Evolutionary conservation across 1,284 basidiomycete genomes (phyloP), one percentile per base, ranked within the genome.

Genomic region (Lentinula novae-zelandiae): DNA sequence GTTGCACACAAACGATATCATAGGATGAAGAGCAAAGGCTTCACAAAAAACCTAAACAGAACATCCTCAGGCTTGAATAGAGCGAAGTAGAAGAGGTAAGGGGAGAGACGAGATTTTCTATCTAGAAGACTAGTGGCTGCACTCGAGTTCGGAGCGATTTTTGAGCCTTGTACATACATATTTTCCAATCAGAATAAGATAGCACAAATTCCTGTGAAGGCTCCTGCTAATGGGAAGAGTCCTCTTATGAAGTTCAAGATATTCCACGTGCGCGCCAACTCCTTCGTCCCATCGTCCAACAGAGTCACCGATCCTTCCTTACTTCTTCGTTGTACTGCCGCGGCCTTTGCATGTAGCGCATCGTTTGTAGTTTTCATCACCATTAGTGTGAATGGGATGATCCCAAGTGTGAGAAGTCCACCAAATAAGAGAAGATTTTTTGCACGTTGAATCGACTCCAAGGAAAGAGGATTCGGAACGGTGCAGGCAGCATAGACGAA

Each of bases 331-430:
- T 12, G 31, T 27, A 53, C 20, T 9, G 17, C 39, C 2, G 5
- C 22, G 6, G 53, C 20, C 17, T 50, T 60, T 3, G 34, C 34
- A 31, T 40, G 34, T 48, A 60, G 22, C 22, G 53, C 36, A 15
- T n/a, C 39, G 33, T 60, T 60, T 0, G 60, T 60, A 10, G 44
- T n/a, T 13, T n/a, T n/a, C 60, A 60, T 60, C n/a, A 40, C 31
- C 5, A 49, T 9, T 6, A 55, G n/a, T 38, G 60, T 60, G 27
- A 50, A 60, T 7, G 60, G 60, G 8, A 60, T 46, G 9, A 60
- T 60, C 10, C 33, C 31, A 5, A 60, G 17, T 5, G 60, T 60
- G 34, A 60, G 12, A 5, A 52, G 20, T 5, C 34, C 60, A 12
- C 53, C 60, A 17, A 60, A 15, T 3, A 38, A n/a, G 36, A 50